These are phyloP conservation scores for Telfairia occidentalis DNA, from an alignment of 331 rosid species.

Conservation along the genomic window DNA sequence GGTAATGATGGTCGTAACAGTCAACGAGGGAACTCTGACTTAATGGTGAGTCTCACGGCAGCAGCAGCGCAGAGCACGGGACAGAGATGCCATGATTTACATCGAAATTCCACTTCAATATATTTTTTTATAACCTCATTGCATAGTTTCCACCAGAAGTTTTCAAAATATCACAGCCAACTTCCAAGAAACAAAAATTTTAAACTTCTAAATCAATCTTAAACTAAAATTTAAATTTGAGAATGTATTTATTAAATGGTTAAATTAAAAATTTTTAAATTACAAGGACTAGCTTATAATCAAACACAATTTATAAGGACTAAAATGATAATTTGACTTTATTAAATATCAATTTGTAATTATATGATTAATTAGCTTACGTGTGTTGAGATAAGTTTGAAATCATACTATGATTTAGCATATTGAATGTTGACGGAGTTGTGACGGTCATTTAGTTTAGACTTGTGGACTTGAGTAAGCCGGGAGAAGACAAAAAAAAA, in stretches of 20 bases:
- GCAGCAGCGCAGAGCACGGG: slow-evolving; percentile 5
- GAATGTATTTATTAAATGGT: not conserved
- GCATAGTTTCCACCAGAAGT: not conserved
- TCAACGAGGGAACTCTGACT: not conserved
- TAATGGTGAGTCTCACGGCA: not conserved
- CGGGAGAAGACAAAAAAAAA: not conserved
- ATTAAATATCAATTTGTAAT: not conserved
- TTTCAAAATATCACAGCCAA: not conserved
- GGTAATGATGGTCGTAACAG: not conserved
- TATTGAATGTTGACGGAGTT: not conserved
- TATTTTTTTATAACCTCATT: too few species aligned
- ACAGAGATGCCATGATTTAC: slow-evolving; percentile 7
- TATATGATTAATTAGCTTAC: not conserved
- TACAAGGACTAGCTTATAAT: not conserved
- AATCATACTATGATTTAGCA: not conserved
- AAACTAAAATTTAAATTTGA: not conserved
- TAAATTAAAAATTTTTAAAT: not conserved
- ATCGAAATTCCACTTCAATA: not conserved
- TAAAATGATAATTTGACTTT: not conserved
- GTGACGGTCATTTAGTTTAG: not conserved
- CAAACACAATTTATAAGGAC: not conserved
- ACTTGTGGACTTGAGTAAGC: not conserved
- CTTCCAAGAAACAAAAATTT: not conserved
- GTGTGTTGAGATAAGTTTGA: not conserved
- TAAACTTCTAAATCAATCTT: not conserved